A percentile compares a stretch with the other conserved stretches of the same genome.
phyloP scores from a whole-genome alignment of 2,329 filamentous ascomycete genomes.

The Colletotrichum tropicicola region DNA sequence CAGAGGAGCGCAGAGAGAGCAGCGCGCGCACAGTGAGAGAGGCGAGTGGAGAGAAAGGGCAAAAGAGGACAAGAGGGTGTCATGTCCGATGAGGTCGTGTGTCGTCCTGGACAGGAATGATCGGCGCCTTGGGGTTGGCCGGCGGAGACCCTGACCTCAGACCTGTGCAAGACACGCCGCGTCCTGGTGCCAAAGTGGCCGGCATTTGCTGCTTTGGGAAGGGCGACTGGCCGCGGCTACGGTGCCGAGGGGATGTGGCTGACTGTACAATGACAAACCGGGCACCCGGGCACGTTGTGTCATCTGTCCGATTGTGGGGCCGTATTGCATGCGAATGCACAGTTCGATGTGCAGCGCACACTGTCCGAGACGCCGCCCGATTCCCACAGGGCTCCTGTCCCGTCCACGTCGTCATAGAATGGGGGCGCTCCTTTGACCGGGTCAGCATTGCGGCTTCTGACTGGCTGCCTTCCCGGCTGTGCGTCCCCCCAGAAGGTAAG shows the following conservation, averaged over 20 bases:
- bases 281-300: not conserved
- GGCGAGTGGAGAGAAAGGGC: not conserved
- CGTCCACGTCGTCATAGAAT: constrained; percentile 23
- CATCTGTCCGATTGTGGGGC: not conserved
- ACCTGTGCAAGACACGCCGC: constrained; percentile 23
- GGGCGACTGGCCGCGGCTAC: not conserved
- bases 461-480: constrained; percentile 3
- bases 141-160: constrained; percentile 29
- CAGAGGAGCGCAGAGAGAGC: too few species aligned
- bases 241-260: not conserved
- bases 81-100: constrained; percentile 33
- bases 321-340: not conserved
- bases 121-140: constrained; percentile 16
- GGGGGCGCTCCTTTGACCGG: constrained; percentile 16
- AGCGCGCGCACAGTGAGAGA: too few species aligned
- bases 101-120: constrained; percentile 28
- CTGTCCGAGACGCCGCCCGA: not conserved
- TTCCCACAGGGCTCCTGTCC: constrained; percentile 1
- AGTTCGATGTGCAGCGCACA: not conserved
- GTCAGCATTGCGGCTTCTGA: not conserved
- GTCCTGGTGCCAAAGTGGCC: not conserved
- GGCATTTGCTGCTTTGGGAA: not conserved
- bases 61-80: constrained; percentile 9
- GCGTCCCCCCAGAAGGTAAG: constrained; percentile 8
- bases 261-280: not conserved